Base-by-base conservation (phyloP, 768 basidiomycete genomes). In the Pleurotus pulmonarius region DNA sequence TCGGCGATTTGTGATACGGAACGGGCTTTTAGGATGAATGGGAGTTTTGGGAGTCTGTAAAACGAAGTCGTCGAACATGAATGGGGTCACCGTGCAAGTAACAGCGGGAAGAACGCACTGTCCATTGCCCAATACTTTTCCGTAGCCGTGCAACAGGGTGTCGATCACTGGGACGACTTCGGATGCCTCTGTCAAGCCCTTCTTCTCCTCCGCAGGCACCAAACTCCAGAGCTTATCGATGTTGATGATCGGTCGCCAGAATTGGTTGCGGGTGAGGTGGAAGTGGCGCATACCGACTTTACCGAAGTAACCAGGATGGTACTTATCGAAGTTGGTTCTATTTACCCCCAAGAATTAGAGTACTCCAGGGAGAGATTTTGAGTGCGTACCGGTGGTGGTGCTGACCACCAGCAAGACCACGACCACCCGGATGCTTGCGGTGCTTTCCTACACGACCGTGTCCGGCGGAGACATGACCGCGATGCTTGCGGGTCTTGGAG, bases 371-470 rank as follows among this genome's bases (percentile, higher is more conserved):
- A 39, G 9, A 15, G 18, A 38, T 29, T 45, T n/a, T 46, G 41
- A 18, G 45, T 46, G 80, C 90, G 67, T 69, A 92, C 91, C 91
- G 81, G 87, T 99, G 97, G 83, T 99, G 97, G 80, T 98, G 96
- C 78, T 87, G 82, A 86, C 97, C 97, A 93, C 97, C 97, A 80
- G 94, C 93, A 70, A 98, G 91, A 97, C 97, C 97, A 77, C 97
- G 93, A 92, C 97, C 97, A 81, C 97, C 97, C 56, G 97, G 97
- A 73, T 98, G 96, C 78, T 98, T 98, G 75, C 97, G 91, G 86
- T 99, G 97, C 86, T 98, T 98, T 66, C 97, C 97, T 70, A 99
- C 92, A 90, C 97, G 96, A 75, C 97, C 97, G 77, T 98, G 90
- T 80, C 97, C 97, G 72, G 95, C 94, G 65, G 96, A 99, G 67